phyloP scores from a whole-genome alignment of 1,139 yeast species.

The Komagataea norvegica region DNA sequence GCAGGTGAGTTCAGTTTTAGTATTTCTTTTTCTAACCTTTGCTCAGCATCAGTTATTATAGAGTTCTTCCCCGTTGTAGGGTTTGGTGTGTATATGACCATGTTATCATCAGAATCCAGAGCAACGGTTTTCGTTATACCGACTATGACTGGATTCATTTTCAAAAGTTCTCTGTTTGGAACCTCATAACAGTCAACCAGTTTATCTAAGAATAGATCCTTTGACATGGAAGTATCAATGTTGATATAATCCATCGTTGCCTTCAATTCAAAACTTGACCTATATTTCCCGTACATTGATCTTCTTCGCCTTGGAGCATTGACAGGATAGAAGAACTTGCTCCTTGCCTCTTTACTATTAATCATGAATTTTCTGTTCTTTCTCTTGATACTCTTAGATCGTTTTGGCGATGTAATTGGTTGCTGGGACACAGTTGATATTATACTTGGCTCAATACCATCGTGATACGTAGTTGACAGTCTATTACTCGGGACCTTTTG shows the following conservation, averaged over 20 bases:
- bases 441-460: conserved; percentile 22
- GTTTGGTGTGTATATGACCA: conserved; percentile 23
- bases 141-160: conserved; percentile 15
- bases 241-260: conserved; percentile 22
- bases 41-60: conserved; percentile 19
- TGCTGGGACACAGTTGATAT: conserved; percentile 12
- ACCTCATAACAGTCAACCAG: conserved; percentile 14
- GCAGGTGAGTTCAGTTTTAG: conserved; percentile 16
- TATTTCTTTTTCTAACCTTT: conserved; percentile 18
- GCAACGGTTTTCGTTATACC: conserved; percentile 19
- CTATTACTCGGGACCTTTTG: conserved; percentile 4
- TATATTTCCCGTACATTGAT: conserved; percentile 23
- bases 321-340: conserved; percentile 23
- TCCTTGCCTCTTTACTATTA: conserved; percentile 18
- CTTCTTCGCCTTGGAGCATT: conserved; percentile 20
- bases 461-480: background rate
- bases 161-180: conserved; percentile 10
- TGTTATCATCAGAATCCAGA: conserved; percentile 24
- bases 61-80: conserved; percentile 21
- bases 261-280: conserved; percentile 21
- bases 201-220: conserved; percentile 21
- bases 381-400: conserved; percentile 14
- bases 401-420: conserved; percentile 13
- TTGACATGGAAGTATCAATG: conserved; percentile 21
- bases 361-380: conserved; percentile 21